Base-by-base conservation (phyloP, 768 basidiomycete species). In the Tricholoma saponaceum region DNA sequence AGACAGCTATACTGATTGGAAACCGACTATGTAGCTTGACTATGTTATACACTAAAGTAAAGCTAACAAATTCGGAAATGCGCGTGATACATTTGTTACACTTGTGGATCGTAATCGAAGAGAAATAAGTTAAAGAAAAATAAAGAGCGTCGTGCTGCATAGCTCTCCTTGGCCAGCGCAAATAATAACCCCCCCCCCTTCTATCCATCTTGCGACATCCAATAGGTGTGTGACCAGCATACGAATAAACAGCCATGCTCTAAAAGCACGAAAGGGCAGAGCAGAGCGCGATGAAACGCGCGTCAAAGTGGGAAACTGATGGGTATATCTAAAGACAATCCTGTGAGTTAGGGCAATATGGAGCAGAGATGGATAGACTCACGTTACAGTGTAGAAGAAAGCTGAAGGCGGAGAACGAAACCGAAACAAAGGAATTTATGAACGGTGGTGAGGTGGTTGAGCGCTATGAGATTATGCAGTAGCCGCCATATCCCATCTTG, bases 381-480 rank as follows among this genome's bases (percentile, higher is more conserved):
- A 46, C 44, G 22, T 46, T 25, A 12, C 12, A 7, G 9, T 23
- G 23, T 14, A 46, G 44, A 20, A 44, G 14, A 20, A 18, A 10
- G 20, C 9, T n/a, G n/a, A 44, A 3, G 43, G 43, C 18, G 12
- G 20, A 25, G 44, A 46, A 46, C 44, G 44, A 46, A 46, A 12
- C 6, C 22, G 23, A 46, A 46, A 12, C 4, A 13, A 12, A 22
- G 10, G 20, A 3, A 16, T 20, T 10, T 43, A 41, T 13, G 18
- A 20, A 18, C 18, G 39, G 39, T 41, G 35, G 35, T 14, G 35
- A 20, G 18, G 20, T 6, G 44, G 44, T 14, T 10, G 5, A 13
- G 9, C 23, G 41, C 49, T 58, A 61, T 41, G 60, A 51, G n/a
- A 61, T 43, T 7, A 55, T 33, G 41, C 60, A 61, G 35, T 58